Base-by-base conservation (phyloP, 441 rosid species). In the Gossypium aridum region DNA sequence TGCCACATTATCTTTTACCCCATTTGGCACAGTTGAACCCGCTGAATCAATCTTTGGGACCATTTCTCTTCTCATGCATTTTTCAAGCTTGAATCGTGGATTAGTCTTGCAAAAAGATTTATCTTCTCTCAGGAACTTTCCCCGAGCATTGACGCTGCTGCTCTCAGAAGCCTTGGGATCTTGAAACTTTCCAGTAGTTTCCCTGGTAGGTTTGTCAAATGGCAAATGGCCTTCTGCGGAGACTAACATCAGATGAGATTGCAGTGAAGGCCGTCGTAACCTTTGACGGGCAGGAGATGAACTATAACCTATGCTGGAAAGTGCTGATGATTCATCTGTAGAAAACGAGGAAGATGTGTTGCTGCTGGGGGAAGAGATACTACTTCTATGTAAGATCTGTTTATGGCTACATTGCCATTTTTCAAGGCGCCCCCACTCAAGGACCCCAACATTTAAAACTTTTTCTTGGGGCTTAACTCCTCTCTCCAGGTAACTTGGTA, bases 381-480 rank as follows among this genome's bases (percentile, higher is more conserved):
- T 78, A 83, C 49, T 75, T 79, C 85, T 83, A n/a, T 76, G 73
- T 8, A 81, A 74, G 63, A 80, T 26, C 78, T 79, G 89, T 71
- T 83, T 88, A 72, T 88, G 87, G 81, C 76, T 79, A 79, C 75
- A 80, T 71, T 91, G 91, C 97, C 97, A 95, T 78, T 86, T 90
- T 78, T 95, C 93, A 23, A 95, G 89, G 47, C 88, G 92, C 8
- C 88, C 83, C 99, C 97, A 93, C 63, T 90, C 93, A 74, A 95
- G 95, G 70, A 95, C 99, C 79, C 99, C 99, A 69, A 95, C 86
- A 57, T 86, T 91, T 80, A 91, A 82, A 76, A 87, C 85, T 72
- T 83, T 90, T 70, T 91, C 98, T 70, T 84, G 81, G 62, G 76
- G 85, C 2, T 77, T 78, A 77, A 83, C 85, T 72, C 91, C 84